phyloP scores from a whole-genome alignment of 371 early-diverging fungal genomes.

The Zancudomyces culisetae region DNA sequence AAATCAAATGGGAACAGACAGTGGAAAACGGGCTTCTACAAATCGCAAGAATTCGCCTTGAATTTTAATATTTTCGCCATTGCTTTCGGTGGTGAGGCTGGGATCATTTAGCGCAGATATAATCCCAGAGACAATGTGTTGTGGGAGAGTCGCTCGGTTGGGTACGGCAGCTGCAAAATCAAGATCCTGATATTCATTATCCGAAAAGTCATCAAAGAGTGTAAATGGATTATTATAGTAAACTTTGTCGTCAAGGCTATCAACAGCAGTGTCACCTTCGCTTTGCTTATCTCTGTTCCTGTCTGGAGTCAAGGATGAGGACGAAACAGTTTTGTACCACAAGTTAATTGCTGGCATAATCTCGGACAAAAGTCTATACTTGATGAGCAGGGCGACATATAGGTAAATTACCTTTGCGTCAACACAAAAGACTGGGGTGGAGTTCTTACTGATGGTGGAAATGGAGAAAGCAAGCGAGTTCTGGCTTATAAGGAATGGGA shows the following conservation, averaged over 20 bases:
- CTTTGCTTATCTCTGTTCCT: too few relatives aligned
- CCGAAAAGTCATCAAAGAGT: too few relatives aligned
- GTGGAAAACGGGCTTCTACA: constrained; percentile 15
- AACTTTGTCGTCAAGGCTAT: too few relatives aligned
- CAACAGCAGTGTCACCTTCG: too few relatives aligned
- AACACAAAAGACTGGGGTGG: constrained; percentile 6
- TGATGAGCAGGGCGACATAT: constrained; percentile 14
- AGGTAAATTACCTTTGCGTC: constrained; percentile 10
- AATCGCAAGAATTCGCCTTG: constrained; percentile 6
- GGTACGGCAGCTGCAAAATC: too few relatives aligned
- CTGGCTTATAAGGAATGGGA: background rate
- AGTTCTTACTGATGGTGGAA: background rate
- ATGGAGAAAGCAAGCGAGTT: background rate
- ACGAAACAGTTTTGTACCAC: too few relatives aligned
- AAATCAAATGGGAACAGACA: constrained; percentile 11
- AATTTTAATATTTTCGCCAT: constrained; percentile 5
- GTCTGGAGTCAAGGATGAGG: too few relatives aligned
- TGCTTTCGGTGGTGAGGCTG: constrained; percentile 4
- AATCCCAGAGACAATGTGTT: background rate
- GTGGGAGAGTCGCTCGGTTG: too few relatives aligned
- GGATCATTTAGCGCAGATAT: background rate
- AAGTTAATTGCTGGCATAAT: constrained; percentile 8
- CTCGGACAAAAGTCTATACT: constrained; percentile 8
- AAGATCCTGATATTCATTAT: too few relatives aligned
- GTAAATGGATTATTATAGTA: too few relatives aligned